These are phyloP conservation scores for Sambucus nigra DNA, from an alignment of 129 eudicot genomes.

Conservation along the genomic window DNA sequence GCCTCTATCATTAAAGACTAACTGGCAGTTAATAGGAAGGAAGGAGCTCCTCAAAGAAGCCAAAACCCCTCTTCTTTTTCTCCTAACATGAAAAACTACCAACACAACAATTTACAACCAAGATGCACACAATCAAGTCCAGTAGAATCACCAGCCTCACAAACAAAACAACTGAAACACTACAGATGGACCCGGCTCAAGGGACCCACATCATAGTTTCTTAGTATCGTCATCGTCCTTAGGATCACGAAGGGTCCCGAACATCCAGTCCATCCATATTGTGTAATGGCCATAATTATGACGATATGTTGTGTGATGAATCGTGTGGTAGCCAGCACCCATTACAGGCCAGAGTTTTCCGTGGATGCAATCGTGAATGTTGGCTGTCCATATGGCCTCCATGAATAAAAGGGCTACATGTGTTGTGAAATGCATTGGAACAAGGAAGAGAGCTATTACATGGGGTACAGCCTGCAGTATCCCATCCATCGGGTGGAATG, in stretches of 20 bases:
- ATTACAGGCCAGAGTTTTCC: constrained; percentile 90
- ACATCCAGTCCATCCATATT: constrained; percentile 96
- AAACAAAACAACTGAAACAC: not conserved
- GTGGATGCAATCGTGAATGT: constrained; percentile 83
- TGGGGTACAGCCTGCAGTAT: constrained; percentile 92
- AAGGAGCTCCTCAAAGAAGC: no score
- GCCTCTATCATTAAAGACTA: no score
- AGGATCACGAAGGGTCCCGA: constrained; percentile 89
- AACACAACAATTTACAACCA: not conserved
- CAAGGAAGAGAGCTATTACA: constrained; percentile 58
- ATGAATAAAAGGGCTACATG: constrained; percentile 64
- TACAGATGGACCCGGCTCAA: not conserved
- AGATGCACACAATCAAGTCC: not conserved
- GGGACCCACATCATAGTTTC: constrained; percentile 24
- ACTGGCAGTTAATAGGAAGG: no score
- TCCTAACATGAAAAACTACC: not conserved
- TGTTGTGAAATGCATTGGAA: constrained; percentile 69
- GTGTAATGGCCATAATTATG: constrained; percentile 95
- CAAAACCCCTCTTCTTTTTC: not conserved
- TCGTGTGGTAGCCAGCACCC: constrained; percentile 98
- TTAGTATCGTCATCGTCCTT: constrained; percentile 47
- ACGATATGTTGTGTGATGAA: constrained; percentile 88
- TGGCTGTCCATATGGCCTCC: constrained; percentile 89
- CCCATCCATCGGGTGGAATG: constrained; percentile 91
- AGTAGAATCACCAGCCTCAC: not conserved